Evolutionary conservation across 2,329 filamentous ascomycete genomes (phyloP), one percentile per base, ranked within the genome.

Genomic region (Sporothrix brunneoviolacea): DNA sequence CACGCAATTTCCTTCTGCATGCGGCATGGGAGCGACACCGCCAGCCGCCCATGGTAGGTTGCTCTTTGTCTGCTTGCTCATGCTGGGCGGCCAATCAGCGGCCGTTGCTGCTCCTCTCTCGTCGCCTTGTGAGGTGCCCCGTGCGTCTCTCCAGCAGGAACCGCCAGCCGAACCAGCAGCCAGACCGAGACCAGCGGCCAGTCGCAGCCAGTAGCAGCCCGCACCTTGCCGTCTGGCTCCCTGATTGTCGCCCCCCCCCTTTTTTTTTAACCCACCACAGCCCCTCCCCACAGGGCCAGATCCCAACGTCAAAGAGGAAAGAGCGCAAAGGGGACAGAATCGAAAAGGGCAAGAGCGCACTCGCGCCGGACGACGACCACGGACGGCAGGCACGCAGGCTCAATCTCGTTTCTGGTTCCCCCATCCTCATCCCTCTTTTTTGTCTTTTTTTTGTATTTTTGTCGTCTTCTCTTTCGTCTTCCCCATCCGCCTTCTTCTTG

Each of bases 111-210:
- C 4, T 8, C 45, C n/a, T 48, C 12, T 30, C n/a, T n/a, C n/a
- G n/a, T n/a, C 24, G 22, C 47, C 24, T 37, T 43, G 19, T 36
- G 30, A 42, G 8, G 28, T 37, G 38, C 30, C 46, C 46, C 30
- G 30, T 36, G 30, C 30, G 46, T 28, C 32, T 27, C 46, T 37
- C n/a, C n/a, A 40, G 33, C 15, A 32, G 48, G 21, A 44, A 50
- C 39, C 32, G 48, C 48, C 39, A 50, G 48, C 47, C 47, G n/a
- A n/a, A n/a, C n/a, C n/a, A n/a, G n/a, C n/a, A 35, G 47, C 18
- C 30, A 21, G 19, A 45, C 15, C 21, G 24, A 19, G 32, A 10
- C n/a, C 12, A 28, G 43, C 36, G 13, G 22, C 21, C 28, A 15
- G 32, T 32, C 13, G 4, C 43, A 46, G 43, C 43, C 43, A 10